Evolutionary conservation across 768 basidiomycete genomes (phyloP).

Genomic region (Lentinula sp.): DNA sequence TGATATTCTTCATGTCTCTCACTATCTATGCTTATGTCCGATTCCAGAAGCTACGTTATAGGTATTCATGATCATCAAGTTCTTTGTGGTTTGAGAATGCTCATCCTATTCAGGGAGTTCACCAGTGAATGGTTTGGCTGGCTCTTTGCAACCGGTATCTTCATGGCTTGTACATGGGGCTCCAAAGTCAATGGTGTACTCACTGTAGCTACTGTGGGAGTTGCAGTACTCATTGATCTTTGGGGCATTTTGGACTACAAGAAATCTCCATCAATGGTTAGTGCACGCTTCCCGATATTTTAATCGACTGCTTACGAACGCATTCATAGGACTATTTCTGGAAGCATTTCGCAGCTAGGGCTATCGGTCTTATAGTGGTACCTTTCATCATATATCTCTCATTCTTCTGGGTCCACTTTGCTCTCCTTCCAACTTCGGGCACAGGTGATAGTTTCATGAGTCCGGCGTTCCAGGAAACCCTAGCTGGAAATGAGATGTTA

Average conservation of each 20-base stretch:
- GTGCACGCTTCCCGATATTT: background rate
- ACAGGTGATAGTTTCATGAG: slow-evolving; percentile 97
- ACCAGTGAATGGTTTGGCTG: slow-evolving; percentile 91
- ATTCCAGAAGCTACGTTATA: slow-evolving; percentile 91
- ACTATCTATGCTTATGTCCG: slow-evolving; percentile 91
- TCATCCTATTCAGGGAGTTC: slow-evolving; percentile 58
- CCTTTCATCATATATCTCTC: slow-evolving; percentile 88
- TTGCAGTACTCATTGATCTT: slow-evolving; percentile 88
- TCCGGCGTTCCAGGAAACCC: slow-evolving; percentile 95
- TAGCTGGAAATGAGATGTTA: slow-evolving; percentile 86
- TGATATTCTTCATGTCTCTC: slow-evolving; percentile 94
- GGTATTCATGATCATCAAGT: slow-evolving; percentile 35
- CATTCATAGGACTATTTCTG: slow-evolving; percentile 72
- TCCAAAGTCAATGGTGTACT: slow-evolving; percentile 98
- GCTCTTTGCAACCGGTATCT: slow-evolving; percentile 84
- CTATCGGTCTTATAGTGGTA: slow-evolving; percentile 78
- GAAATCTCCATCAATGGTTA: slow-evolving; percentile 64
- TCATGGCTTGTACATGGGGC: slow-evolving; percentile 94
- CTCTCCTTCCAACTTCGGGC: slow-evolving; percentile 81
- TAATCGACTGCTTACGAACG: background rate
- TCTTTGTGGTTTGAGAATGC: slow-evolving; percentile 5
- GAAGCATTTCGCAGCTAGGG: slow-evolving; percentile 84
- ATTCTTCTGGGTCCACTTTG: slow-evolving; percentile 95
- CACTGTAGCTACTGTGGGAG: slow-evolving; percentile 82
- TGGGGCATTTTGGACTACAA: slow-evolving; percentile 90